Percentiles rank a stretch among this genome's conserved stretches.
These are phyloP conservation scores for Chytridiales sp. DNA, from an alignment of 371 early-diverging fungal genomes.

Conservation along the genomic window DNA sequence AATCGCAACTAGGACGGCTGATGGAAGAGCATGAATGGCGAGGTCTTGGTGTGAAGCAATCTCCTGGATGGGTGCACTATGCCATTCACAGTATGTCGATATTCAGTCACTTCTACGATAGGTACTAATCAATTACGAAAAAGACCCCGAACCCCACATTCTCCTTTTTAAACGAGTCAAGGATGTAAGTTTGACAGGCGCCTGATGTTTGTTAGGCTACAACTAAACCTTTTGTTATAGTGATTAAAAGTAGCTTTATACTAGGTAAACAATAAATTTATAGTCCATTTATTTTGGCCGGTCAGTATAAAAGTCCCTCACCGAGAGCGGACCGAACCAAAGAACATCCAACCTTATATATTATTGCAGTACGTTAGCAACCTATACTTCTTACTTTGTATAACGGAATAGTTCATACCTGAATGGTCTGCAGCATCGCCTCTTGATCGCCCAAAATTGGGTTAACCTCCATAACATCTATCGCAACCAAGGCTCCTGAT, in stretches of 20 bases:
- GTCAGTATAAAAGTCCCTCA: slow-evolving; percentile 34
- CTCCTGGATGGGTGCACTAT: slow-evolving; percentile 68
- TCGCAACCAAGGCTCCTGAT: slow-evolving; percentile 84
- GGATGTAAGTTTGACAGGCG: slow-evolving; percentile 21
- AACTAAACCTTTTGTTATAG: too few relatives aligned
- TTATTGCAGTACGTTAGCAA: background rate
- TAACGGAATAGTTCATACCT: slow-evolving; percentile 39
- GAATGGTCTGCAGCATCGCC: slow-evolving; percentile 76
- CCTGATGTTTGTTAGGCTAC: too few relatives aligned
- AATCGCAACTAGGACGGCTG: slow-evolving; percentile 40
- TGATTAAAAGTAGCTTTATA: too few relatives aligned
- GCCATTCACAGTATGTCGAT: slow-evolving; percentile 21
- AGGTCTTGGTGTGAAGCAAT: slow-evolving; percentile 77
- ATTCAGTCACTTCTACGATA: background rate
- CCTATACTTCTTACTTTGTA: background rate
- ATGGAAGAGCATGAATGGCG: slow-evolving; percentile 77
- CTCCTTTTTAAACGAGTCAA: slow-evolving; percentile 76
- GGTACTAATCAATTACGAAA: background rate
- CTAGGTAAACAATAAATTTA: too few relatives aligned
- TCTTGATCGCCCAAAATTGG: slow-evolving; percentile 74
- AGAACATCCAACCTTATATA: slow-evolving; percentile 41
- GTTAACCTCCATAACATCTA: slow-evolving; percentile 96
- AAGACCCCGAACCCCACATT: slow-evolving; percentile 82
- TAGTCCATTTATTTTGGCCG: too few relatives aligned
- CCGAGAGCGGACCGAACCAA: slow-evolving; percentile 45